Base-by-base conservation (phyloP, 805 yeast species). In the Blastobotrys terrestris region DNA sequence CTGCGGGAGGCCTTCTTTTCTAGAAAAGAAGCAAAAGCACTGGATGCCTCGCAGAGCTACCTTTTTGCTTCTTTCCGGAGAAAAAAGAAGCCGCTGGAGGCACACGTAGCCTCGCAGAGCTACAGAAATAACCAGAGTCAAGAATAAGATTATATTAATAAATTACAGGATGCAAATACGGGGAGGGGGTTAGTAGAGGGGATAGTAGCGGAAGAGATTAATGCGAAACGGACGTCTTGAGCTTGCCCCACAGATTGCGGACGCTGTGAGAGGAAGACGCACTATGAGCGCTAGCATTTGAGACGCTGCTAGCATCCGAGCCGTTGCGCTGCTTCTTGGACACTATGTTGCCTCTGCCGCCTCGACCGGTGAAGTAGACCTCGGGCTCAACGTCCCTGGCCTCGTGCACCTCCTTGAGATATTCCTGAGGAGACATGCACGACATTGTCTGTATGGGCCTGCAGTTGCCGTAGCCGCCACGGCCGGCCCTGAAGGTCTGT, bases 391-490 rank as follows among this genome's bases (percentile, higher is more conserved):
- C 62, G 21, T 62, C 61, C 43, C 59, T 49, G 18, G 67, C 70
- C 31, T 61, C 46, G 53, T 66, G 59, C 44, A 63, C 69, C 51
- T 68, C 71, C 35, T 59, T 46, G 13, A 69, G 59, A 44, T 67
- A 65, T 55, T 69, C 68, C 16, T 63, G 60, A 2, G 71, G 69
- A 2, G 71, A 54, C 58, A 55, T 50, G 18, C 63, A 48, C 22
- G 60, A 55, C 60, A 66, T 58, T 31, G 64, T 56, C 19, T 59
- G 50, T 19, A 69, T 64, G 3, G 67, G 60, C 21, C 66, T 61
- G 18, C 61, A 59, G 60, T 69, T 69, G 13, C 73, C 73, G 42
- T 61, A 68, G 42, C 73, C 73, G n/a, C 73, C 73, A 20, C 73
- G 62, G 26, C 73, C 73, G 21, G 70, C 59, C 21, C 63, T 60